Evolutionary conservation across 164 flowering plant species (phyloP), one percentile per base, ranked within the genome.

Genomic region (Umbilicus rupestris): DNA sequence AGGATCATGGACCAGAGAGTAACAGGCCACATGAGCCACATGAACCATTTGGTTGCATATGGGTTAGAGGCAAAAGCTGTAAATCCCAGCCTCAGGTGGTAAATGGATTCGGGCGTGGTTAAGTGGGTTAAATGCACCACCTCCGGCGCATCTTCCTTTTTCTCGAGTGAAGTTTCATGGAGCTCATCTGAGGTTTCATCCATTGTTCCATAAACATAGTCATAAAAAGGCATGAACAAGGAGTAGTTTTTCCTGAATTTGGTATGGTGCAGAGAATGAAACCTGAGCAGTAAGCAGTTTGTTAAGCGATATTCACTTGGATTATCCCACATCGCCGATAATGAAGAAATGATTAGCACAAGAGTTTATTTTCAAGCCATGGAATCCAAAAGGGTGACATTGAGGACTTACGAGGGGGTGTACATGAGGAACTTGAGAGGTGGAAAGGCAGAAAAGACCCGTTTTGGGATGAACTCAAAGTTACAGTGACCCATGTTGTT

Each of bases 111-210:
- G 0, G 85, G 79, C 1, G 84, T 86, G 0, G 94, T 88, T 19
- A 85, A 79, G 68, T 90, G 94, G 0, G 87, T 90, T 24, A 90
- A 69, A 65, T 87, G 83, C 37, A 90, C 86, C 11, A 84, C 92
- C 64, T 87, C 77, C 1, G 82, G 78, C 15, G 60, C 30, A 15
- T 86, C 85, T 33, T 71, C 80, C 41, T 33, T 39, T 39, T 82
- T 81, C 7, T 68, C 57, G 0, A 79, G 81, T 24, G 85, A 73
- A 0, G 67, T 68, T 44, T 81, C 79, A 12, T 87, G 79, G 17
- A 83, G 2, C 10, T 75, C 24, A 31, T 85, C 89, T 0, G 91
- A 20, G 2, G 87, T 66, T 15, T 68, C 73, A 75, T 90, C 94
- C 75, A 73, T 30, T 0, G 96, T 87, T 2, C 80, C 85, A 31